These are phyloP conservation scores for Cryphonectria japonica DNA, from an alignment of 2,329 filamentous ascomycete genomes.

Conservation along the genomic window DNA sequence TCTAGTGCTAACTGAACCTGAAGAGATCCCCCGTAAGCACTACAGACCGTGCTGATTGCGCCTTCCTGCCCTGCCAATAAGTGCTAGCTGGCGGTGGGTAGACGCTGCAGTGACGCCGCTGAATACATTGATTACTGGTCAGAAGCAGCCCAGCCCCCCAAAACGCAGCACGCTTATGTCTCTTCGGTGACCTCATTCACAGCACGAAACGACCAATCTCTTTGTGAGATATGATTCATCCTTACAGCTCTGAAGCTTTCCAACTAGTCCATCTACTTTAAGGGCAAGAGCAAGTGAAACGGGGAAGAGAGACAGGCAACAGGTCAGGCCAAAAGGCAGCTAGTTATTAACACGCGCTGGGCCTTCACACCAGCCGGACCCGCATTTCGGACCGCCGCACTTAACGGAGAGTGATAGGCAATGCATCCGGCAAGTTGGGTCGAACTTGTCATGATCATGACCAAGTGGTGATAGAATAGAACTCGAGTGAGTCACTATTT, in stretches of 20 bases:
- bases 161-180: too few species aligned
- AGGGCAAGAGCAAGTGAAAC: too few species aligned
- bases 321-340: neutral
- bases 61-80: neutral
- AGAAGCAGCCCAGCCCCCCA: neutral
- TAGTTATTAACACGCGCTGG: neutral
- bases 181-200: too few species aligned
- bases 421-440: neutral
- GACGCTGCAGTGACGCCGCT: neutral
- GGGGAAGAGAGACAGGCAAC: neutral
- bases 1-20: neutral
- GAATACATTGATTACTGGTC: neutral
- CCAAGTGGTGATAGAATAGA: neutral
- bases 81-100: neutral
- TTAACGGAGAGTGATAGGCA: neutral
- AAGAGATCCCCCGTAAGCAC: neutral
- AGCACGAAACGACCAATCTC: too few species aligned
- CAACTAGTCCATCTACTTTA: too few species aligned
- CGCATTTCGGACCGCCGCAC: slow-evolving; percentile 1
- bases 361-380: neutral
- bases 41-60: neutral
- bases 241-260: too few species aligned
- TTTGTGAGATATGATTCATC: too few species aligned
- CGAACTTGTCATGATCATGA: neutral
- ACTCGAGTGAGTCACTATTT: neutral